phyloP scores from a whole-genome alignment of 306 rosid genomes.

The Begonia fuchsioides region DNA sequence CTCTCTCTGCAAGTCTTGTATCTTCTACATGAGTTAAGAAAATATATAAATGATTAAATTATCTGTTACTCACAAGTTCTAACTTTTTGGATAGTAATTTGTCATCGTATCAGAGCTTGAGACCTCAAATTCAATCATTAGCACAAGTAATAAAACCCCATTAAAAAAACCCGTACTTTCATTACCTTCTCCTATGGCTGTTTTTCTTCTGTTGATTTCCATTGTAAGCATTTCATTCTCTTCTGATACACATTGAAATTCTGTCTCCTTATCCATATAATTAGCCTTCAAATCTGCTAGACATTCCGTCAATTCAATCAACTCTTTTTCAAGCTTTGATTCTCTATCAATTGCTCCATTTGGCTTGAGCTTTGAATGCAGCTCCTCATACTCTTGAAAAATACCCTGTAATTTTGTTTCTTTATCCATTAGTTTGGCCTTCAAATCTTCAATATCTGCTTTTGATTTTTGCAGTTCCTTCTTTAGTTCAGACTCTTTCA shows the following conservation, averaged over 20 bases:
- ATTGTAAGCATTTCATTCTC: conserved; percentile 57
- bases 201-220: conserved; percentile 33
- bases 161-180: too few species aligned
- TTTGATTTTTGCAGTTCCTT: conserved; percentile 36
- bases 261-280: conserved; percentile 77
- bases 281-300: conserved; percentile 39
- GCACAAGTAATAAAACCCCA: too few species aligned
- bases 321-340: conserved; percentile 29
- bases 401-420: conserved; percentile 87
- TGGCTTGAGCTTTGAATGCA: conserved; percentile 37
- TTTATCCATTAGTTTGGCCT: conserved; percentile 77
- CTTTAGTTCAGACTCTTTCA: conserved; percentile 34
- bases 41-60: too few species aligned
- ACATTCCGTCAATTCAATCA: conserved; percentile 38
- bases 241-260: conserved; percentile 57
- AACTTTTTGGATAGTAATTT: too few species aligned
- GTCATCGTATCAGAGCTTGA: too few species aligned
- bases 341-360: conserved; percentile 32
- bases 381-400: conserved; percentile 66
- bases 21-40: conserved; percentile 34
- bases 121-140: too few species aligned
- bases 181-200: conserved; percentile 17
- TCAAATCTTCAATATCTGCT: conserved; percentile 56
- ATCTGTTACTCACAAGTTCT: too few species aligned
- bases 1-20: conserved; percentile 39